Evolutionary conservation across 2,329 filamentous ascomycete genomes (phyloP).

Genomic region (Penicillium sp.): DNA sequence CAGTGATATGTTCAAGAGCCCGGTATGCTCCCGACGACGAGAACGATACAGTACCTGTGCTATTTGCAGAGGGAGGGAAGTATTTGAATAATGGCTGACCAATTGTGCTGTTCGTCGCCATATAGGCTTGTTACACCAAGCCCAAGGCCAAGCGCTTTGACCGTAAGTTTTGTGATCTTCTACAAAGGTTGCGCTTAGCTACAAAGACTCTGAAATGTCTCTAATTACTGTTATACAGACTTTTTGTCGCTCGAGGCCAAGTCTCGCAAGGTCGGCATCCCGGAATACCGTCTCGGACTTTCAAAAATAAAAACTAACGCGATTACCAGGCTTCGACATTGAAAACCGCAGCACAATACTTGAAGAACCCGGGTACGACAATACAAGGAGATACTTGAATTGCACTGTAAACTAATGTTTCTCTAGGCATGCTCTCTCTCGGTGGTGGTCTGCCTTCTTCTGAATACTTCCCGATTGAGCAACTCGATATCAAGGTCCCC

Average conservation of each 20-base stretch:
- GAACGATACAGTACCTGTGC: neutral
- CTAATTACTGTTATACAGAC: slow-evolving; percentile 29
- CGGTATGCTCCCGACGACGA: slow-evolving; percentile 50
- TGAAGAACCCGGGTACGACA: slow-evolving; percentile 68
- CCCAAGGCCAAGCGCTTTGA: slow-evolving; percentile 82
- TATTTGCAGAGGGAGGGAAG: neutral
- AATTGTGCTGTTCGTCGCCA: slow-evolving; percentile 9
- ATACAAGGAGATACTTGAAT: neutral
- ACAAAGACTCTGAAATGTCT: neutral
- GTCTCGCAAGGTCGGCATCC: slow-evolving; percentile 41
- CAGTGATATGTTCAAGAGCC: slow-evolving; percentile 80
- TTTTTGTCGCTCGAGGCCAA: slow-evolving; percentile 65
- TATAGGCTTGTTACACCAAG: slow-evolving; percentile 56
- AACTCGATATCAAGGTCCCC: slow-evolving; percentile 73
- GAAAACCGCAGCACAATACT: slow-evolving; percentile 76
- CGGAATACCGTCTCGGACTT: neutral
- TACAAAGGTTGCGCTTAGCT: neutral
- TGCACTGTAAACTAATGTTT: neutral
- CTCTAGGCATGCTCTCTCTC: slow-evolving; percentile 74
- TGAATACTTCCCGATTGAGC: slow-evolving; percentile 89
- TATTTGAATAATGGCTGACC: slow-evolving; percentile 15
- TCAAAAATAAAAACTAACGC: neutral
- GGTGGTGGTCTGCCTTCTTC: slow-evolving; percentile 88
- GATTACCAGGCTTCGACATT: slow-evolving; percentile 64
- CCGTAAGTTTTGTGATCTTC: slow-evolving; percentile 58